phyloP scores from a whole-genome alignment of 2,329 filamentous ascomycete species.

The Rasamsonia emersonii region DNA sequence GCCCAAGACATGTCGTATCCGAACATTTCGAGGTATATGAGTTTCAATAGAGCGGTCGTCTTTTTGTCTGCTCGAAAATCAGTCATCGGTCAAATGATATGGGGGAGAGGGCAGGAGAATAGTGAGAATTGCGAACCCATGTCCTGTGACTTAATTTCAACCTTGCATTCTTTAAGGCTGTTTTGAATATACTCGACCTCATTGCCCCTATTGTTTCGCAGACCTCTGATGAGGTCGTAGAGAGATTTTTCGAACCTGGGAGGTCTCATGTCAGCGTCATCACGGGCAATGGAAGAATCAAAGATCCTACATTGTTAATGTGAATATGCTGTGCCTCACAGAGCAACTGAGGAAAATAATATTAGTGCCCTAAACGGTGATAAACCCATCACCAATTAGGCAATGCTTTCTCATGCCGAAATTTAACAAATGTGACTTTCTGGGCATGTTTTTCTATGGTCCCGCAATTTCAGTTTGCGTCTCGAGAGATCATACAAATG shows the following conservation, averaged over 20 bases:
- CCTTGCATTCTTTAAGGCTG: conserved; percentile 87
- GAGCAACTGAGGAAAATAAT: not conserved
- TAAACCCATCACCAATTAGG: too few relatives aligned
- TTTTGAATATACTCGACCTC: conserved; percentile 94
- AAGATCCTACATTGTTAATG: conserved; percentile 4
- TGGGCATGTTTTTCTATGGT: too few relatives aligned
- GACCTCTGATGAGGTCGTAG: conserved; percentile 93
- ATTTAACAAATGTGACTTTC: too few relatives aligned
- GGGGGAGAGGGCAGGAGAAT: conserved; percentile 3
- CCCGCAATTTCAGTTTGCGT: too few relatives aligned
- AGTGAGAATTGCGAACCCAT: conserved; percentile 55
- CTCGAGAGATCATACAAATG: too few relatives aligned
- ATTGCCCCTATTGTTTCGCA: conserved; percentile 90
- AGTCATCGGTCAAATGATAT: conserved; percentile 4
- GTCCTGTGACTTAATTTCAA: conserved; percentile 85
- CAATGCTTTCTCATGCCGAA: too few relatives aligned
- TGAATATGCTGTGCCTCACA: not conserved
- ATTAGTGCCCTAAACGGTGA: too few relatives aligned
- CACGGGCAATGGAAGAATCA: too few relatives aligned
- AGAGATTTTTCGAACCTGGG: conserved; percentile 96
- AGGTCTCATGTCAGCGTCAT: conserved; percentile 1
- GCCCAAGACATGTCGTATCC: conserved; percentile 99
- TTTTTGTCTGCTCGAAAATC: conserved; percentile 62
- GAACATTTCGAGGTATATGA: conserved; percentile 98
- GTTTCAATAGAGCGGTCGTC: conserved; percentile 87